Evolutionary conservation across 306 rosid species (phyloP).

Genomic region (Argentina anserina): DNA sequence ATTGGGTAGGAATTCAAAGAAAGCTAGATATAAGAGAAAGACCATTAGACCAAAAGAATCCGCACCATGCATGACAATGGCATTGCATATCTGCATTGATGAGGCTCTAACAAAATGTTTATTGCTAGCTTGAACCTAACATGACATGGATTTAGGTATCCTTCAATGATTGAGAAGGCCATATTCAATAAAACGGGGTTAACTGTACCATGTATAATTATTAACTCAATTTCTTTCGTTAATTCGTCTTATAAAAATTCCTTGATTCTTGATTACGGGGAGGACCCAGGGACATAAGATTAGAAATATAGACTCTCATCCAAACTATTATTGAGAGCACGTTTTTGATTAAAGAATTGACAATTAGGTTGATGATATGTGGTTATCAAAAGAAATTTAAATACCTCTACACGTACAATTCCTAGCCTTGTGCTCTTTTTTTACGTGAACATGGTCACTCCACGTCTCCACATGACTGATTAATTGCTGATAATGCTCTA

Average conservation of each 20-base stretch:
- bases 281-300: background rate
- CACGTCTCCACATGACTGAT: slow-evolving; percentile 10
- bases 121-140: background rate
- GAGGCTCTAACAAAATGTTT: background rate
- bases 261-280: slow-evolving; percentile 8
- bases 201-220: background rate
- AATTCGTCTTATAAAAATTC: background rate
- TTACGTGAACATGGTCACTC: background rate
- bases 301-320: no score
- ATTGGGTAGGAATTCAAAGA: no score
- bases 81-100: background rate
- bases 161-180: background rate
- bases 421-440: background rate
- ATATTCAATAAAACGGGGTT: background rate
- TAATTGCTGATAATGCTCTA: background rate
- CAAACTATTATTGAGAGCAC: slow-evolving; percentile 6
- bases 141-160: background rate
- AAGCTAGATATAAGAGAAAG: background rate
- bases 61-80: background rate
- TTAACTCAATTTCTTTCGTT: no score
- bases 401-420: no score
- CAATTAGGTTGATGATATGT: background rate
- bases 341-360: background rate
- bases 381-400: no score
- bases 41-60: background rate